These are phyloP conservation scores for Avena atlantica DNA, from an alignment of 176 grass and related monocot genomes.

Conservation along the genomic window DNA sequence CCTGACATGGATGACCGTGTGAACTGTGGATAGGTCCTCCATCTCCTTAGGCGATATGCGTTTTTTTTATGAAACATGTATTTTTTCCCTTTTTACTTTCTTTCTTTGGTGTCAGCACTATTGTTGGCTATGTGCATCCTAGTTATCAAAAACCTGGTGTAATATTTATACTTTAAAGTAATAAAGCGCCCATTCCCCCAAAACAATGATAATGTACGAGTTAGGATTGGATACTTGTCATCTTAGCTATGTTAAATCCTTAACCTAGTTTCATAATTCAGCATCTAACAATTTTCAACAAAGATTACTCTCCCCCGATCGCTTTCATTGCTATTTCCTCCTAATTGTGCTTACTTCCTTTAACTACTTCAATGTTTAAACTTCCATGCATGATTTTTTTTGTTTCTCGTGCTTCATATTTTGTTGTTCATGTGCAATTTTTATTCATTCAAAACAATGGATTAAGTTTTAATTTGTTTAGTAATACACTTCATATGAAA, in stretches of 20 bases:
- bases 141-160: too few species aligned
- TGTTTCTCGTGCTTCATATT: background rate
- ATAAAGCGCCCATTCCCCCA: too few species aligned
- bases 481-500: too few species aligned
- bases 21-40: too few species aligned
- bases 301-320: background rate
- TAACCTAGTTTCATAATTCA: background rate
- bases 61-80: too few species aligned
- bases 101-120: too few species aligned
- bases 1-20: too few species aligned
- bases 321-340: background rate
- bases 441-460: background rate
- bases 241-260: background rate
- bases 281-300: background rate
- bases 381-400: background rate
- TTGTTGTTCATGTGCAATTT: background rate
- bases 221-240: background rate
- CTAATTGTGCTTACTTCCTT: background rate
- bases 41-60: too few species aligned
- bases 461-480: too few species aligned
- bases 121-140: too few species aligned
- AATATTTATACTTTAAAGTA: too few species aligned
- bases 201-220: background rate
- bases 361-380: background rate
- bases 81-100: too few species aligned